Conservation (phyloP, 1,139 yeast genomes). For the Protomyces inundatus region DNA sequence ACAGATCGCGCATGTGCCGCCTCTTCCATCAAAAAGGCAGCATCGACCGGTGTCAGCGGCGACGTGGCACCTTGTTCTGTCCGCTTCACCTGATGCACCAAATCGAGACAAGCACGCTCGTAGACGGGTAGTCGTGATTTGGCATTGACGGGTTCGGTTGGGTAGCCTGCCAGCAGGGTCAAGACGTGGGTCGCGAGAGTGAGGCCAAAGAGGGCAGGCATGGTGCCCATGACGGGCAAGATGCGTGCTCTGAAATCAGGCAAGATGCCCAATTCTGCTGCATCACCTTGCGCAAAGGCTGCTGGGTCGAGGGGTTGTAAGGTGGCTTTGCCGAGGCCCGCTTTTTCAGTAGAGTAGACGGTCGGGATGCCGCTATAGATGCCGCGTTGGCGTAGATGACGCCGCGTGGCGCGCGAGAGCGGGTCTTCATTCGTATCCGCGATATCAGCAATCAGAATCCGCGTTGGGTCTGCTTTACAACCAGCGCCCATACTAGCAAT, state of each 20-base stretch:
- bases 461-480: conserved; percentile 77
- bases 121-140: conserved; percentile 78
- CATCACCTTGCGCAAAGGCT: conserved; percentile 72
- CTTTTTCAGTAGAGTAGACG: conserved; percentile 90
- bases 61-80: conserved; percentile 55
- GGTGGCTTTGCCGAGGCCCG: conserved; percentile 88
- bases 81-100: conserved; percentile 78
- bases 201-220: conserved; percentile 94
- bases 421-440: conserved; percentile 87
- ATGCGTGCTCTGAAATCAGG: conserved; percentile 88
- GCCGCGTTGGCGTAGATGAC: conserved; percentile 74
- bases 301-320: conserved; percentile 76
- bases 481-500: conserved; percentile 96
- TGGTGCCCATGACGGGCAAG: conserved; percentile 88
- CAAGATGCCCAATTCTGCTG: conserved; percentile 79
- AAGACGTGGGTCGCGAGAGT: conserved; percentile 79
- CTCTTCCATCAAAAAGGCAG: conserved; percentile 83
- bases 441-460: conserved; percentile 74
- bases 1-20: conserved; percentile 89
- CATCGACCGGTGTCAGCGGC: conserved; percentile 46
- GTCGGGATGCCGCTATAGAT: conserved; percentile 73
- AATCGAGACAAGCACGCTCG: conserved; percentile 72
- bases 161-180: conserved; percentile 73
- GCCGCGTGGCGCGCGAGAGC: conserved; percentile 77
- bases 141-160: conserved; percentile 61